phyloP scores from a whole-genome alignment of 1,284 basidiomycete species.

The Rhodotorula sp. region DNA sequence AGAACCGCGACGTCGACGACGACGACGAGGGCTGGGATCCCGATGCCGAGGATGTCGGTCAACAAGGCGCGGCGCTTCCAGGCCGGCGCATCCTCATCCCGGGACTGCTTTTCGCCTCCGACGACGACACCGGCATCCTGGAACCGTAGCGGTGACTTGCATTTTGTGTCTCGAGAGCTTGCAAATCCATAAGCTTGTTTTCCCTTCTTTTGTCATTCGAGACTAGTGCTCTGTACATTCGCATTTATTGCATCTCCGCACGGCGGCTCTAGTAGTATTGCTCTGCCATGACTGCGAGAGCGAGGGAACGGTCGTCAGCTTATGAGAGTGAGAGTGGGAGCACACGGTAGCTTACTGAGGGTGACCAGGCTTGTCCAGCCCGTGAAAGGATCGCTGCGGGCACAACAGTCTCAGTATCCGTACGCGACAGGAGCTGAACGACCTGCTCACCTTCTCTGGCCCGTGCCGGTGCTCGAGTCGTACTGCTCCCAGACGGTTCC shows the following conservation, averaged over 20 bases:
- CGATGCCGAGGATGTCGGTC: neutral
- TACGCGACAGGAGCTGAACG: neutral
- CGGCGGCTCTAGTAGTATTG: constrained; percentile 41
- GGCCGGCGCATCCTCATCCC: neutral
- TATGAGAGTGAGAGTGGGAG: neutral
- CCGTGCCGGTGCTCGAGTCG: constrained; percentile 75
- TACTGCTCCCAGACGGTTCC: constrained; percentile 98
- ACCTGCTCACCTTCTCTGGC: constrained; percentile 61
- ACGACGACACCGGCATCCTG: neutral
- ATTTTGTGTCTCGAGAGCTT: neutral
- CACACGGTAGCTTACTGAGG: constrained; percentile 52
- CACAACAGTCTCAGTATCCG: neutral
- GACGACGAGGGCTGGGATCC: neutral
- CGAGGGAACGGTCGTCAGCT: neutral
- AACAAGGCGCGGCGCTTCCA: neutral
- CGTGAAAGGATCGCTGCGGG: constrained; percentile 78
- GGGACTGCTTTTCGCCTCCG: neutral
- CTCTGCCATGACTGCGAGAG: constrained; percentile 47
- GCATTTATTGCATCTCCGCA: neutral
- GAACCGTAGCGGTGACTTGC: neutral
- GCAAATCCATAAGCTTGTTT: neutral
- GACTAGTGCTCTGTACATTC: neutral
- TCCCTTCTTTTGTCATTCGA: neutral
- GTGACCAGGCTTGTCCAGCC: constrained; percentile 86
- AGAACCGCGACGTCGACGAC: neutral